These are phyloP conservation scores for Backusella macrospora DNA, from an alignment of 192 early-diverging fungal species.

Conservation along the genomic window DNA sequence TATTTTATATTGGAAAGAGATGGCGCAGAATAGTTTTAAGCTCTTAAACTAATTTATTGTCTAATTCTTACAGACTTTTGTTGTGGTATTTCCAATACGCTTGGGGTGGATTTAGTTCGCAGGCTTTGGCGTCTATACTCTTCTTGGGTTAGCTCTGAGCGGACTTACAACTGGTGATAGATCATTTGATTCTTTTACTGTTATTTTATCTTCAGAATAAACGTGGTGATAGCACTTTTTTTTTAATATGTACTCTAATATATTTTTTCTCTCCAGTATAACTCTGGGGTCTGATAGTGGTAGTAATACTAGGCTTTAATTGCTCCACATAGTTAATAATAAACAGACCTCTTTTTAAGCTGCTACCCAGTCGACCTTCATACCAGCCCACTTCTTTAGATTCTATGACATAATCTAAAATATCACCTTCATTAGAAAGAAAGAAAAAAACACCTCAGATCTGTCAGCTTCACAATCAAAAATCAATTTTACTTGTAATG, in stretches of 20 bases:
- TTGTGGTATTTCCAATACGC: background rate
- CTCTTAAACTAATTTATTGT: background rate
- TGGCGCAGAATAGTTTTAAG: background rate
- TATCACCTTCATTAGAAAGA: conserved; percentile 55
- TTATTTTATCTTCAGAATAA: background rate
- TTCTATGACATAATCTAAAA: conserved; percentile 49
- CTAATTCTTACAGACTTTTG: background rate
- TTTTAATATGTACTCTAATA: background rate
- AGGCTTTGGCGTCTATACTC: background rate
- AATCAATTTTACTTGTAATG: conserved; percentile 48
- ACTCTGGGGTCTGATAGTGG: background rate
- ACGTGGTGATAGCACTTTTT: background rate
- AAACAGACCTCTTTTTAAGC: conserved; percentile 52
- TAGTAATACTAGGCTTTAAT: background rate
- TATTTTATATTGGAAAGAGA: background rate
- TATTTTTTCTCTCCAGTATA: background rate
- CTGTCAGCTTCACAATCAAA: conserved; percentile 63
- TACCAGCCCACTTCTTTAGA: conserved; percentile 60
- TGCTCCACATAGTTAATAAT: conserved; percentile 64
- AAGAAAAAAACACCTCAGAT: conserved; percentile 59
- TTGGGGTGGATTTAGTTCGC: background rate
- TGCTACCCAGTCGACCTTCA: conserved; percentile 48
- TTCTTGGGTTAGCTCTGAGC: background rate
- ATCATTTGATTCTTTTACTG: background rate
- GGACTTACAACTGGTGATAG: background rate